Conservation (phyloP, 2,329 filamentous ascomycete genomes). For the Claviceps humidiphila region DNA sequence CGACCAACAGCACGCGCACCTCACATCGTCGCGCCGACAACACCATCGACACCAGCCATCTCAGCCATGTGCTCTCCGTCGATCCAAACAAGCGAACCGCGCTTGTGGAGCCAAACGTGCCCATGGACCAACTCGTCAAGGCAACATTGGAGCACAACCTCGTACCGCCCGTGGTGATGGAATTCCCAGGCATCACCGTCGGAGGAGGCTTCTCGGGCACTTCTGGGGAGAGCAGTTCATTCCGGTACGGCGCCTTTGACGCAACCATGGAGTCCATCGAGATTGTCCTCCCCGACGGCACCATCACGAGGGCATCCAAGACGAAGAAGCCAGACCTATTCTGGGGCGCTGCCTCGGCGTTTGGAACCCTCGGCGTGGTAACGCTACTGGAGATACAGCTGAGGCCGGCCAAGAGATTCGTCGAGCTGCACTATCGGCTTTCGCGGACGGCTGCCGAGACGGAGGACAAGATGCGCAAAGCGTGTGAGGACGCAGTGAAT, state of each 20-base stretch:
- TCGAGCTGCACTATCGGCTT: slow-evolving; percentile 49
- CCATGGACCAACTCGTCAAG: slow-evolving; percentile 61
- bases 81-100: slow-evolving; percentile 42
- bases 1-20: slow-evolving; percentile 61
- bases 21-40: slow-evolving; percentile 24
- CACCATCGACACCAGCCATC: slow-evolving; percentile 48
- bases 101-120: slow-evolving; percentile 62
- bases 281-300: slow-evolving; percentile 55
- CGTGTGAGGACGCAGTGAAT: slow-evolving; percentile 26
- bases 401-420: slow-evolving; percentile 36
- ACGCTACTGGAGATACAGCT: slow-evolving; percentile 50
- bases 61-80: slow-evolving; percentile 51
- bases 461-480: slow-evolving; percentile 33
- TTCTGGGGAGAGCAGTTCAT: slow-evolving; percentile 58
- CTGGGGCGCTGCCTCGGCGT: slow-evolving; percentile 48
- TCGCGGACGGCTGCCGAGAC: slow-evolving; percentile 34
- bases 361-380: slow-evolving; percentile 54
- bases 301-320: slow-evolving; percentile 40
- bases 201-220: slow-evolving; percentile 61
- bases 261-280: slow-evolving; percentile 49
- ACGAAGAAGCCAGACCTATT: slow-evolving; percentile 42
- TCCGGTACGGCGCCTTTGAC: slow-evolving; percentile 60
- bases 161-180: slow-evolving; percentile 60
- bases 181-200: slow-evolving; percentile 63
- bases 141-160: slow-evolving; percentile 49